These are phyloP conservation scores for Aphanomyces stellatus DNA, from an alignment of 352 stramenopile species.

Conservation along the genomic window DNA sequence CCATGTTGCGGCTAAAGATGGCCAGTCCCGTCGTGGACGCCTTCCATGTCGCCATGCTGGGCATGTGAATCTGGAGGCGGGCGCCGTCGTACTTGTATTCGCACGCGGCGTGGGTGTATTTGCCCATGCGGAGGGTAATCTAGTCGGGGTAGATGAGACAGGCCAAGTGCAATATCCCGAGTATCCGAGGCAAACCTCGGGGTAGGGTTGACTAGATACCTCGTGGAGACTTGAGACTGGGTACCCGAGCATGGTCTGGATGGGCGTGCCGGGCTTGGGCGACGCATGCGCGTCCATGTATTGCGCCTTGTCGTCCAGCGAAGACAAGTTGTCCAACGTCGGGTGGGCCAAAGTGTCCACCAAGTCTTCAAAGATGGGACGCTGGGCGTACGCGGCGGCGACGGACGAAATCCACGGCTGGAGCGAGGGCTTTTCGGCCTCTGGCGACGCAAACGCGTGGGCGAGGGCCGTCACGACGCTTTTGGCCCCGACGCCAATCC, in stretches of 20 bases:
- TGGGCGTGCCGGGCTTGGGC: conserved; percentile 42
- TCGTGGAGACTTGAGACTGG: conserved; percentile 48
- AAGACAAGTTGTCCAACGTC: conserved; percentile 3
- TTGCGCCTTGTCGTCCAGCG: conserved; percentile 23
- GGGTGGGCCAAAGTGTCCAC: conserved; percentile 29
- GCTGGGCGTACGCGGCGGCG: conserved; percentile 55
- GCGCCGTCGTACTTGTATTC: conserved; percentile 83
- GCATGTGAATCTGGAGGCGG: conserved; percentile 62
- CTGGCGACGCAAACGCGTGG: conserved; percentile 25
- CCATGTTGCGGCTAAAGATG: conserved; percentile 81
- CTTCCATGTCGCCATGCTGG: neutral
- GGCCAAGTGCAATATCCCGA: neutral
- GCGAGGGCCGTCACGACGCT: conserved; percentile 63
- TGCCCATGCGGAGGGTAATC: conserved; percentile 24
- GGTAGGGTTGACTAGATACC: conserved; percentile 31
- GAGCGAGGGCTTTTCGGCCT: neutral
- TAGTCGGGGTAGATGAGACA: neutral
- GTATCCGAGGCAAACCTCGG: neutral
- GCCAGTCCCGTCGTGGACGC: conserved; percentile 17
- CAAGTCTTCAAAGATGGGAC: conserved; percentile 51
- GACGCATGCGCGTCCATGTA: conserved; percentile 22
- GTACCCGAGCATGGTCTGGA: conserved; percentile 76
- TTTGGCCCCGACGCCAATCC: conserved; percentile 75
- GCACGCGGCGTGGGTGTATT: conserved; percentile 40
- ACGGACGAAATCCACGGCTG: conserved; percentile 57